These are phyloP conservation scores for Fomes fomentarius DNA, from an alignment of 1,284 basidiomycete genomes.

Conservation along the genomic window DNA sequence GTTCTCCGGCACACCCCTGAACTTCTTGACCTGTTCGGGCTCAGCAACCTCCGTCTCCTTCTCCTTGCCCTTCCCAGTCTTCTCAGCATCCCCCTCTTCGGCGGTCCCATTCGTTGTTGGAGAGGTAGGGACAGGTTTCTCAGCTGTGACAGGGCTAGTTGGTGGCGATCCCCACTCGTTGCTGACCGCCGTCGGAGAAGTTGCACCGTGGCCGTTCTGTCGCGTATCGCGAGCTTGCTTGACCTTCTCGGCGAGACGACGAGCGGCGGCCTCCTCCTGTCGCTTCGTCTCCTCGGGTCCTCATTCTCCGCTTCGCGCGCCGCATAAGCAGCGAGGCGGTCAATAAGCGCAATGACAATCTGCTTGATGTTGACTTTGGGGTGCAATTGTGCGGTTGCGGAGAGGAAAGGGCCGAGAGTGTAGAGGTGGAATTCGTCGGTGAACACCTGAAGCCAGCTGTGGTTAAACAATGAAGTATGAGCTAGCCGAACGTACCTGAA, in stretches of 20 bases:
- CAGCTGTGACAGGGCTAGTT: conserved; percentile 28
- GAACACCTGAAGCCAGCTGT: conserved; percentile 67
- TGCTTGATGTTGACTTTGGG: conserved; percentile 97
- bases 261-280: conserved; percentile 90
- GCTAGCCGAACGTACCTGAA: conserved; percentile 63
- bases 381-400: conserved; percentile 91
- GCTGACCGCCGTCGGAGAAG: conserved; percentile 22
- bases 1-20: conserved; percentile 91
- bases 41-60: conserved; percentile 41
- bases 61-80: conserved; percentile 56
- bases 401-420: conserved; percentile 89
- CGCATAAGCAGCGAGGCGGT: conserved; percentile 92
- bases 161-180: conserved; percentile 37
- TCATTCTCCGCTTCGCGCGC: conserved; percentile 93
- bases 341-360: conserved; percentile 95
- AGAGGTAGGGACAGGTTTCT: conserved; percentile 20
- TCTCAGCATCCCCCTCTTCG: conserved; percentile 40
- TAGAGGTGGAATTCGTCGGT: conserved; percentile 96
- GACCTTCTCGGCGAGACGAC: conserved; percentile 84
- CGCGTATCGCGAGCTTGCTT: conserved; percentile 68
- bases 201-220: conserved; percentile 45
- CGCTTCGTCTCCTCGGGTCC: conserved; percentile 90
- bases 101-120: conserved; percentile 28
- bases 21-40: conserved; percentile 62
- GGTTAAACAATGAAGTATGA: background rate